These are phyloP conservation scores for Paramecium caudatum DNA, from an alignment of 73 alveolate species.

Conservation along the genomic window DNA sequence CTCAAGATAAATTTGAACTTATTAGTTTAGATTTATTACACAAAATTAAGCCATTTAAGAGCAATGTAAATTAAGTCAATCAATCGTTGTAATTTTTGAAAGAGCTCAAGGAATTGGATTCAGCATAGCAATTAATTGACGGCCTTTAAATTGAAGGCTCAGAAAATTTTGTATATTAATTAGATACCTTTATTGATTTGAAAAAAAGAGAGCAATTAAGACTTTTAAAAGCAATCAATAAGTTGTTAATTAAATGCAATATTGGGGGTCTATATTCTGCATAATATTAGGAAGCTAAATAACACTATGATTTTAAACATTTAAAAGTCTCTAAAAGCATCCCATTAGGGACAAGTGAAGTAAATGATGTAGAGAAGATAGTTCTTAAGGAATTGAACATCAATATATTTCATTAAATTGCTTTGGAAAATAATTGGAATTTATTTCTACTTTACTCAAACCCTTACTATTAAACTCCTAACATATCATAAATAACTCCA, in stretches of 20 bases:
- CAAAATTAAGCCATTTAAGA: no score
- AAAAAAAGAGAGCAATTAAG: background rate
- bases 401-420: slow-evolving; percentile 17
- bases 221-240: background rate
- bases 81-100: no score
- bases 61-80: no score
- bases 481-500: background rate
- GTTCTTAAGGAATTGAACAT: background rate
- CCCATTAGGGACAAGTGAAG: background rate
- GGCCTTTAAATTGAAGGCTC: no score
- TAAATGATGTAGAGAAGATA: background rate
- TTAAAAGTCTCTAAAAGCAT: background rate
- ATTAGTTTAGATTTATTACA: no score
- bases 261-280: background rate
- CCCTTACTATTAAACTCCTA: background rate
- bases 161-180: no score
- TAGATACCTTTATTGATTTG: background rate
- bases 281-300: background rate
- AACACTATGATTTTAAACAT: background rate
- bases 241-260: background rate
- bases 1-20: no score
- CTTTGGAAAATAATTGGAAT: background rate
- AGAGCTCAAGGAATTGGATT: no score
- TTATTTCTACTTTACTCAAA: background rate
- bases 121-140: no score